phyloP scores from a whole-genome alignment of 257 asterid species.

The Capsicum rhomboideum region DNA sequence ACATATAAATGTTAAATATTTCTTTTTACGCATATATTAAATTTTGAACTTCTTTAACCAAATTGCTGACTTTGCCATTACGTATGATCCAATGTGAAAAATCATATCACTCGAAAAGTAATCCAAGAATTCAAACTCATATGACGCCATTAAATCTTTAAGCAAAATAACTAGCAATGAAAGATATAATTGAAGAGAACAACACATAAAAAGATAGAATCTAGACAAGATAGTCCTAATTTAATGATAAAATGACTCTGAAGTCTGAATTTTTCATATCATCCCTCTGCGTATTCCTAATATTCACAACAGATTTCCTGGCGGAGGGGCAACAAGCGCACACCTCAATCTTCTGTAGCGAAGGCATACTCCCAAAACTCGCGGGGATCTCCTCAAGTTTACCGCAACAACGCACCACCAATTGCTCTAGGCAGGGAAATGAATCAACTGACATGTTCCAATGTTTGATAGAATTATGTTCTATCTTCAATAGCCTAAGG shows the following conservation, averaged over 20 bases:
- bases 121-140: background rate
- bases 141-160: background rate
- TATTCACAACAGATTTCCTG: background rate
- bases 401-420: background rate
- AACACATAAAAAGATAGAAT: too few species aligned
- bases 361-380: background rate
- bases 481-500: background rate
- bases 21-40: too few species aligned
- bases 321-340: background rate
- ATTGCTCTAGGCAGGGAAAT: background rate
- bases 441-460: background rate
- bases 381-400: background rate
- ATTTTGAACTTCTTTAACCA: too few species aligned
- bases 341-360: background rate
- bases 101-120: background rate
- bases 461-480: background rate
- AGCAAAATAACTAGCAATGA: background rate
- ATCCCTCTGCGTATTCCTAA: background rate
- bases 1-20: too few species aligned
- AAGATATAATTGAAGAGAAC: background rate
- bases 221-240: background rate
- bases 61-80: too few species aligned
- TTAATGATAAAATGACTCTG: background rate
- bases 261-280: background rate
- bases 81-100: background rate